These are phyloP conservation scores for Arabis alpina DNA, from an alignment of 345 rosid species.

Conservation along the genomic window DNA sequence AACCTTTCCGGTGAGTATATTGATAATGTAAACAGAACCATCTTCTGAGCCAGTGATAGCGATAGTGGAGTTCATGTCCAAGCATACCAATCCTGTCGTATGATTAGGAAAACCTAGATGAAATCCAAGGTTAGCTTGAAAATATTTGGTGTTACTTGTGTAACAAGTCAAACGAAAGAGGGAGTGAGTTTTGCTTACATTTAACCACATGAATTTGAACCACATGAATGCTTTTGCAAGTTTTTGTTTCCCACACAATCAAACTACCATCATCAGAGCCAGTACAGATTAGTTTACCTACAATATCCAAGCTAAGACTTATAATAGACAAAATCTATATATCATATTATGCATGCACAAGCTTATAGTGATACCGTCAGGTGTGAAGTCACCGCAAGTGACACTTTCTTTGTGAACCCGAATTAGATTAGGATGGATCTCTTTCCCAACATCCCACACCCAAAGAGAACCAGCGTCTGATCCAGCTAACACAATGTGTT, in stretches of 20 bases:
- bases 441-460: conserved; percentile 98
- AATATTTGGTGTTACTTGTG: too few relatives aligned
- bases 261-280: conserved; percentile 91
- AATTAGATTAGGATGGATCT: conserved; percentile 65
- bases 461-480: conserved; percentile 76
- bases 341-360: not conserved
- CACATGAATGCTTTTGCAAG: conserved; percentile 58
- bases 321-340: not conserved
- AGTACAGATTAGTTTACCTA: conserved; percentile 87
- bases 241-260: conserved; percentile 89
- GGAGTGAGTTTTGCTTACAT: conserved; percentile 50
- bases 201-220: too few relatives aligned
- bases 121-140: conserved; percentile 14
- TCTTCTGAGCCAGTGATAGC: conserved; percentile 86
- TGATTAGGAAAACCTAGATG: conserved; percentile 81
- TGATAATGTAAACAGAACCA: conserved; percentile 75
- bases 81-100: conserved; percentile 71
- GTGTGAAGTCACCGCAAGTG: conserved; percentile 93
- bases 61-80: conserved; percentile 76
- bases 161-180: not conserved
- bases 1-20: conserved; percentile 82
- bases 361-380: conserved; percentile 65
- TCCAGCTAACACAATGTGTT: conserved; percentile 85
- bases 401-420: conserved; percentile 74
- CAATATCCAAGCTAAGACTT: conserved; percentile 17